Base-by-base conservation (phyloP, 371 early-diverging fungal genomes). In the Lichtheimia ramosa region DNA sequence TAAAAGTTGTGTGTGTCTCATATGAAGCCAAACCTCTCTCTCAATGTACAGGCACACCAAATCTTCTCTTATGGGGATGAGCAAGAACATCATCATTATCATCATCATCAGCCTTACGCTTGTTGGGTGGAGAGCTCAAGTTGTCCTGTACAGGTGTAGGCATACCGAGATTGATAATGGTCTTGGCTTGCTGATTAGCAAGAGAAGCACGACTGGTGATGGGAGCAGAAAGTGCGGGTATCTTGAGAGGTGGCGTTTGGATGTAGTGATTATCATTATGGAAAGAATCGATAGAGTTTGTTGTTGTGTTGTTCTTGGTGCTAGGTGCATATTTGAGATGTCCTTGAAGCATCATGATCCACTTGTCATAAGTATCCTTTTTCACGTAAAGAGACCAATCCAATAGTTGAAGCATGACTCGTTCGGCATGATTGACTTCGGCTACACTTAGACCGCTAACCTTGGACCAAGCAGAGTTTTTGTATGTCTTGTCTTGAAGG, bases 391-490 rank as follows among this genome's bases (percentile, higher is more conserved):
- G 79, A 28, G 83, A 77, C 65, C 91, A 92, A 61, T 92, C 89
- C 14, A 92, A 74, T 56, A 90, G 75, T 34, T 83, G 68, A 43
- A 92, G 69, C 62, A 92, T 85, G 25, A 82, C 81, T 43, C 79
- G 71, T 74, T 92, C 92, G 60, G 90, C 89, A 50, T 76, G 67
- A 66, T 86, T 86, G 66, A 93, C 85, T 77, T 92, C 90, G 18
- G 75, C 56, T 5, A 86, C 78, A 18, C 89, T 79, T 40, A 92
- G 72, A 63, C 86, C 83, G 39, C 91, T 89, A 50, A 92, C 83
- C 73, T 89, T 88, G 57, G 85, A 81, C 92, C 92, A 92, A 20
- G 90, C 89, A 49, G 82, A 83, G 79, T 91, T 92, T 25, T 90
- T 87, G 73, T 88, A 92, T 43, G 92, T 87, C 58, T 85, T 82